phyloP scores from a whole-genome alignment of 352 stramenopile genomes.

The Elongisporangium anandrum region DNA sequence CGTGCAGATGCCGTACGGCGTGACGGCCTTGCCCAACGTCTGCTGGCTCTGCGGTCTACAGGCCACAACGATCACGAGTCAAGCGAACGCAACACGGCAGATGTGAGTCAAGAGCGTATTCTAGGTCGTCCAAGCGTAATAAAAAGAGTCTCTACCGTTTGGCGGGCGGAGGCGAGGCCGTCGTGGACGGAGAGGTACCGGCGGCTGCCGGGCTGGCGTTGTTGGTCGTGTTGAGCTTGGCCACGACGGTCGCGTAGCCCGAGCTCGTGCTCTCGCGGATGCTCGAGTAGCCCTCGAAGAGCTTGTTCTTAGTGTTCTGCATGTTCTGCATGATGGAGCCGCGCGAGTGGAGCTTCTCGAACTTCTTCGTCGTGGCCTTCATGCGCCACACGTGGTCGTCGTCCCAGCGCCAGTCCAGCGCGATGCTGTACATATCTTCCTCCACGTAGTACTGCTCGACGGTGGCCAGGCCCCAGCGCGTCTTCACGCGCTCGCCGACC shows the following conservation, averaged over 20 bases:
- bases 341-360: slow-evolving; percentile 67
- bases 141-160: background rate
- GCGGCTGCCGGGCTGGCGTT: too few relatives aligned
- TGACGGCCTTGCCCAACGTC: slow-evolving; percentile 34
- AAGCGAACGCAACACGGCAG: slow-evolving; percentile 8
- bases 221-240: slow-evolving; percentile 51
- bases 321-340: slow-evolving; percentile 75
- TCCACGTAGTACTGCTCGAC: slow-evolving; percentile 84
- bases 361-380: slow-evolving; percentile 89
- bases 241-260: slow-evolving; percentile 40
- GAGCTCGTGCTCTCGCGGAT: slow-evolving; percentile 50
- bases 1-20: slow-evolving; percentile 42
- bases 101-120: slow-evolving; percentile 10
- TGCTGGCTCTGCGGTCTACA: slow-evolving; percentile 12
- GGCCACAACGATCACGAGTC: background rate
- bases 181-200: slow-evolving; percentile 17
- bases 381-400: slow-evolving; percentile 87
- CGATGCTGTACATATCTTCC: slow-evolving; percentile 88
- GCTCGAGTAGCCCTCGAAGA: slow-evolving; percentile 78
- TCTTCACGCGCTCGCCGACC: slow-evolving; percentile 82
- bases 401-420: slow-evolving; percentile 85
- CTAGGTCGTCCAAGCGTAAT: slow-evolving; percentile 10
- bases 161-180: background rate
- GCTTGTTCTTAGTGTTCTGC: slow-evolving; percentile 74
- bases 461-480: slow-evolving; percentile 76